Evolutionary conservation across 140 eudicot genomes (phyloP), one percentile per base, ranked within the genome.

Genomic region (Cichorium intybus): DNA sequence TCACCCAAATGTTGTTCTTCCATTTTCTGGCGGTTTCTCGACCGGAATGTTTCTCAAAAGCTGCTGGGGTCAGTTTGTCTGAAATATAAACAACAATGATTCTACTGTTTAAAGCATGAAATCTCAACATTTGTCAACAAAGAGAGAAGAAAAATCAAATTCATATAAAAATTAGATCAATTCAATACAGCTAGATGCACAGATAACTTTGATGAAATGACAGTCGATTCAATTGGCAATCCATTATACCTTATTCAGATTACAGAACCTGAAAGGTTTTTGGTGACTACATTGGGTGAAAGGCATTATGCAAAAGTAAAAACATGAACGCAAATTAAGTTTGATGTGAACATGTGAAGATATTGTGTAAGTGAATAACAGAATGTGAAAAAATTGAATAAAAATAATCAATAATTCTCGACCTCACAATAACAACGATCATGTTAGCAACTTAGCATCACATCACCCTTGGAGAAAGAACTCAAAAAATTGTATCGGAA

Each of bases 31-130:
- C 78, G 8, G 84, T 73, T 73, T 79, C 88, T 68, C 85, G 73
- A 15, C 88, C 91, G 14, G 91, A 79, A 84, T 87, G 95, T 79
- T 81, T 87, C 75, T 76, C 95, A 68, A 87, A 87, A 47, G 82
- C 91, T 67, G 88, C 82, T 2, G 88, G 91, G 34, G 82, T 79
- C 62, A 87, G 49, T 56, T 86, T 86, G 47, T 83, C 95, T 86
- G 53, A 46, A 43, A 69, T 31, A 70, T 10, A 46, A 55, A 56
- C 50, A 47, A 34, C 4, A 37, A 35, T 28, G 10, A 37, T 27
- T 4, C 6, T 43, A 31, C 37, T 35, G 4, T 35, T 35, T 35
- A 35, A 14, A 43, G 18, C 49, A 43, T 43, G 49, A 43, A 43
- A 43, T 43, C 18, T 43, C 6, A 5, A 43, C 7, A 43, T 11